Evolutionary conservation across 345 rosid species (phyloP), one percentile per base, ranked within the genome.

Genomic region (Hibiscus syriacus): DNA sequence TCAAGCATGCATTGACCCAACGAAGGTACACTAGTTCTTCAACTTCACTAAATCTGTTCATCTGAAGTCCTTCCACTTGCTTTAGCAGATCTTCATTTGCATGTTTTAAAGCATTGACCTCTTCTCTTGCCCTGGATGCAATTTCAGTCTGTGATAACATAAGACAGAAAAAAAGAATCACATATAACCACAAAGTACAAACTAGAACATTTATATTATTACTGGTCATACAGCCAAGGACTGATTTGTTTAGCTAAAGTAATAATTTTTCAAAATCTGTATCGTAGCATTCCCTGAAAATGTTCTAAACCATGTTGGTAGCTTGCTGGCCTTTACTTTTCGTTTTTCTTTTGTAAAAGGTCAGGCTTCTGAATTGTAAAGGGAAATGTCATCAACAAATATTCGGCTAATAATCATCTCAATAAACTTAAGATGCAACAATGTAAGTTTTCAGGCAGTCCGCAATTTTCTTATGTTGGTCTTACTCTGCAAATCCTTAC

Each of bases 21-120:
- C 99, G 96, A 66, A 94, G 97, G 77, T 94, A 94, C 61, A 94
- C 99, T 67, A 94, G 78, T 74, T 94, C 99, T 81, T 94, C 99
- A 72, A 91, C 99, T 85, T 94, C 99, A 73, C 99, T 86, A 65
- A 94, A 94, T 71, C 97, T 84, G 75, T 87, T 89, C 93, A 91
- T 83, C 75, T 94, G 99, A 78, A 94, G 97, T 38, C 97, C 97
- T 88, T 94, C 97, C 61, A 91, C 97, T 86, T 94, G 99, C 82
- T 91, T n/a, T n/a, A n/a, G n/a, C n/a, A n/a, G n/a, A n/a, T n/a
- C n/a, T n/a, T 91, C 97, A 67, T 93, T 89, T 41, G 82, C 75
- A 76, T 89, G 98, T 84, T 81, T 86, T 64, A 91, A 74, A 60
- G 75, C 84, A 75, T 77, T 89, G 70, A 86, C 92, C 71, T 94